Evolutionary conservation across 1,284 basidiomycete genomes (phyloP), one percentile per base, ranked within the genome.

Genomic region (Cutaneotrichosporon sp.): DNA sequence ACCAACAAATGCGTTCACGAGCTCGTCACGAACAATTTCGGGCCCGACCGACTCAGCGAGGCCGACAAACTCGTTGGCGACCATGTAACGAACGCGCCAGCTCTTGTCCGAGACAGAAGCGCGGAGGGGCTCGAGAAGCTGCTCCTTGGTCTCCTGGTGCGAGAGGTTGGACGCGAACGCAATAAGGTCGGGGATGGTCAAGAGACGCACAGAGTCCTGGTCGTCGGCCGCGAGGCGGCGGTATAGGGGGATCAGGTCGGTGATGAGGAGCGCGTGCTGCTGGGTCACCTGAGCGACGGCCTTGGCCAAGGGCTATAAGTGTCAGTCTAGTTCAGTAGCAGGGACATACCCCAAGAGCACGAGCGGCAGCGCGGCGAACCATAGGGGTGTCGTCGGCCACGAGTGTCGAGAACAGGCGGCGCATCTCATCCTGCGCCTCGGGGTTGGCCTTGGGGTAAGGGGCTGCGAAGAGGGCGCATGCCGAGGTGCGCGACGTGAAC

Each of bases 81-180:
- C 93, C 96, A 99, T 99, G 82, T 98, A 99, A 74, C 97, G 86
- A 59, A 99, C 97, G 72, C 97, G 85, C 97, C 97, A 99, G 80
- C 93, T 96, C 85, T 97, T 97, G 81, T 99, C 97, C 31, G 88
- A 85, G 60, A 97, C 90, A 71, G 89, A 90, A 71, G 90, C 85
- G 76, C 91, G 87, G 79, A 99, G 90, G 75, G 92, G 89, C 69
- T 90, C 89, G 66, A 97, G 83, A 13, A 99, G 83, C 71, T 97
- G 90, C 68, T 91, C 90, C 81, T 96, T 96, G 60, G 94, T 89
- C 81, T 98, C 95, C 21, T 88, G 83, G 34, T 92, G 88, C 34
- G 88, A 84, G 66, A 99, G 86, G 67, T 89, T 88, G 73, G 90
- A 85, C 34, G 92, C 92, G 75, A 99, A 91, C 57, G 90, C 89